phyloP scores from a whole-genome alignment of 2,329 filamentous ascomycete genomes.

The Monascus ruber region DNA sequence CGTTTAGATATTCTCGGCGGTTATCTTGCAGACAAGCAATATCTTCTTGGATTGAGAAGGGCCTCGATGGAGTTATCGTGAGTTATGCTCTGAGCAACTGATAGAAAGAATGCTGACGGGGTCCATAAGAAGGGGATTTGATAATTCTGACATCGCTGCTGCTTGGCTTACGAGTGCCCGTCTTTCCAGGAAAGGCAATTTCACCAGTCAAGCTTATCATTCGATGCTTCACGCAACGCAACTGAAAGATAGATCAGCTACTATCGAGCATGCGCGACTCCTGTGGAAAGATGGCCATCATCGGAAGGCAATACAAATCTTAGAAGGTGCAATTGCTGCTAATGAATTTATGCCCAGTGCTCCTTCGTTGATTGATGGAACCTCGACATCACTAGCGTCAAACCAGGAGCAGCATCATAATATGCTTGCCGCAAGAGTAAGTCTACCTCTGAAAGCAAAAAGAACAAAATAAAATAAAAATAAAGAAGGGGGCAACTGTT shows the following conservation, averaged over 20 bases:
- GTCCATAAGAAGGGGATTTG: slow-evolving; percentile 41
- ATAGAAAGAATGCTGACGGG: slow-evolving; percentile 1
- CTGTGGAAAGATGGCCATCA: slow-evolving; percentile 90
- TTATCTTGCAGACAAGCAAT: slow-evolving; percentile 87
- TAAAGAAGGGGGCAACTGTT: no score
- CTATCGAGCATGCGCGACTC: slow-evolving; percentile 86
- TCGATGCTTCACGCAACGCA: slow-evolving; percentile 80
- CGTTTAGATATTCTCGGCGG: slow-evolving; percentile 84
- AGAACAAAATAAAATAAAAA: no score
- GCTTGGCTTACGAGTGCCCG: slow-evolving; percentile 78
- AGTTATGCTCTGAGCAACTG: not conserved
- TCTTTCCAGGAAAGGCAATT: slow-evolving; percentile 74
- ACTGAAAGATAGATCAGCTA: slow-evolving; percentile 74
- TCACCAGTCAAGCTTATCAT: slow-evolving; percentile 80
- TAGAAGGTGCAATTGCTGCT: slow-evolving; percentile 73
- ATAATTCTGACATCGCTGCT: slow-evolving; percentile 62
- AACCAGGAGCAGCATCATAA: slow-evolving; percentile 40
- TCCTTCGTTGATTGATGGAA: slow-evolving; percentile 22
- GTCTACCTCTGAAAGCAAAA: not conserved
- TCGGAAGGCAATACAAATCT: slow-evolving; percentile 83
- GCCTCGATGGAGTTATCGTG: slow-evolving; percentile 70
- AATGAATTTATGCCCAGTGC: slow-evolving; percentile 56
- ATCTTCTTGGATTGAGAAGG: slow-evolving; percentile 71
- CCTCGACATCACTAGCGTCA: slow-evolving; percentile 25
- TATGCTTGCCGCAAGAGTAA: slow-evolving; percentile 35